Conservation (phyloP, 2,329 filamentous ascomycete species). For the Fusarium incarnatum region DNA sequence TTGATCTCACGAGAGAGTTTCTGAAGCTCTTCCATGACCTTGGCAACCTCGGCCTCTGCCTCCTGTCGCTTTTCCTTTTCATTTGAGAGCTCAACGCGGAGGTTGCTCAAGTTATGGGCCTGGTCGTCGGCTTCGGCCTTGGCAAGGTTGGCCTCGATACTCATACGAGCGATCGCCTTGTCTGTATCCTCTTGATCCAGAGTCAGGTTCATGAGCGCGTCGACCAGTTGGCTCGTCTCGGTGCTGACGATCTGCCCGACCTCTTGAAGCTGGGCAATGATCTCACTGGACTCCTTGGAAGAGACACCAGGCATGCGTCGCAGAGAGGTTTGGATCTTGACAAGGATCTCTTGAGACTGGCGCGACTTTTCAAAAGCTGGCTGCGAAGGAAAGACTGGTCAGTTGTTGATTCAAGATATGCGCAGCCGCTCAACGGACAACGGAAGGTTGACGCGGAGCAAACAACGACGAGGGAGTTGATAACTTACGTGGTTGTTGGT, state of each 20-base stretch:
- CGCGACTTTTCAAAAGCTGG: conserved; percentile 52
- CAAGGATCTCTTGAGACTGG: conserved; percentile 51
- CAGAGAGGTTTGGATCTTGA: conserved; percentile 54
- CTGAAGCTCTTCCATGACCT: conserved; percentile 46
- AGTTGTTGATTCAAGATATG: not conserved
- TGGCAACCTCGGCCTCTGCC: conserved; percentile 46
- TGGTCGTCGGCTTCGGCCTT: conserved; percentile 52
- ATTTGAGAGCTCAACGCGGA: conserved; percentile 48
- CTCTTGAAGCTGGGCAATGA: conserved; percentile 52
- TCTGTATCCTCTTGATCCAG: conserved; percentile 55
- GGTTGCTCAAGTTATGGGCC: conserved; percentile 48
- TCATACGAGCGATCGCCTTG: conserved; percentile 54
- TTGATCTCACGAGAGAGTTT: conserved; percentile 47
- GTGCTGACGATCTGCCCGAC: conserved; percentile 54
- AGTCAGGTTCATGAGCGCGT: conserved; percentile 52
- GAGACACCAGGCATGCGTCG: conserved; percentile 56
- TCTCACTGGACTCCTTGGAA: conserved; percentile 50
- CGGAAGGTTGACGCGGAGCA: too few species aligned
- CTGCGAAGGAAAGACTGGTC: conserved; percentile 32
- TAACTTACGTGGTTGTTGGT: conserved; percentile 54
- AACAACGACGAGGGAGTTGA: not conserved
- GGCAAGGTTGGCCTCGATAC: conserved; percentile 53
- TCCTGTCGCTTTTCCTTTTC: conserved; percentile 50
- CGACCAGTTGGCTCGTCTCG: conserved; percentile 55
- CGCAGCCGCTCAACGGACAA: not conserved